These are phyloP conservation scores for Thymus mandschuricus DNA, from an alignment of 257 asterid genomes.

Conservation along the genomic window DNA sequence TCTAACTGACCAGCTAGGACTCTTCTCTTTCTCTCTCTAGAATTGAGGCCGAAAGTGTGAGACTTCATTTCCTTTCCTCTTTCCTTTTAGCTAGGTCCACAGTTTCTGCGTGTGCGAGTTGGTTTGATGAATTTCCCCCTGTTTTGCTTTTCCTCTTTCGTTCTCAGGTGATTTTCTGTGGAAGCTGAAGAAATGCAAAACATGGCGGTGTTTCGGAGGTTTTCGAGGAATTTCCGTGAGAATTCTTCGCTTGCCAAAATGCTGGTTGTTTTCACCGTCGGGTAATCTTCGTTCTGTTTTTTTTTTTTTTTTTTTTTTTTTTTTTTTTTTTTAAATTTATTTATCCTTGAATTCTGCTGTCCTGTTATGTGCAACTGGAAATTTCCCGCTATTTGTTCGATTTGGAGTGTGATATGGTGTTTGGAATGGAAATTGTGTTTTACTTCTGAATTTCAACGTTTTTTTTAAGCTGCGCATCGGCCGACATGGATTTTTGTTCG, in stretches of 20 bases:
- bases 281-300: slow-evolving; percentile 43
- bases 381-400: neutral
- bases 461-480: neutral
- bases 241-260: slow-evolving; percentile 61
- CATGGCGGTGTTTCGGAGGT: slow-evolving; percentile 57
- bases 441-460: neutral
- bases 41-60: slow-evolving; percentile 16
- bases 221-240: slow-evolving; percentile 58
- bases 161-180: slow-evolving; percentile 38
- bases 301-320: neutral
- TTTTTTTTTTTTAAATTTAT: too few relatives aligned
- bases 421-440: slow-evolving; percentile 8
- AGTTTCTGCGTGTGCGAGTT: neutral
- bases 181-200: slow-evolving; percentile 37
- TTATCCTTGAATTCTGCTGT: neutral
- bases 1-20: neutral
- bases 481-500: neutral
- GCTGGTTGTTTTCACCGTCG: slow-evolving; percentile 62
- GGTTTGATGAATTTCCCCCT: neutral
- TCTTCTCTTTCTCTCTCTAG: slow-evolving; percentile 25
- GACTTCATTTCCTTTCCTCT: neutral
- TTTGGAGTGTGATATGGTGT: slow-evolving; percentile 15
- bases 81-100: neutral
- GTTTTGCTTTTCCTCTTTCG: neutral
- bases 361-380: neutral